Percentiles rank a stretch among this genome's conserved stretches.
Evolutionary conservation across 1,284 basidiomycete species (phyloP).

Genomic region (Puccinia brachypodii): DNA sequence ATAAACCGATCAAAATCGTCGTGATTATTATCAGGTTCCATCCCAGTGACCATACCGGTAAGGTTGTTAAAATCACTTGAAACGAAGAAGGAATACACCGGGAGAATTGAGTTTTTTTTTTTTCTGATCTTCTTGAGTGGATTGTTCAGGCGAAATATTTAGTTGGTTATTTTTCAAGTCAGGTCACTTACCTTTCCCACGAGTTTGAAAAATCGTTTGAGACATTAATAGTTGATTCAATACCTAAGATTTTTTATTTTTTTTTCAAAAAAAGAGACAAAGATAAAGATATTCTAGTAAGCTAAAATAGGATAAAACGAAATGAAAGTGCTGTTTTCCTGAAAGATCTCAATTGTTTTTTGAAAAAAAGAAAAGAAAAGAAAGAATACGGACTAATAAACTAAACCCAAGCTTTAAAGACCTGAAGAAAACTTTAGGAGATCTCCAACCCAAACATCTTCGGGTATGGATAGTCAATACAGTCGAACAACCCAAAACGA

Average conservation of each 20-base stretch:
- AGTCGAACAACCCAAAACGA: conserved; percentile 8
- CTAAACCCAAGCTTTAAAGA: conserved; percentile 16
- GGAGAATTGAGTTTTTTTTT: neutral
- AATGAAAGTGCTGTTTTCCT: too few relatives aligned
- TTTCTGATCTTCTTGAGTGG: neutral
- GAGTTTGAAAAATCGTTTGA: conserved; percentile 31
- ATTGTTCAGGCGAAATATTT: neutral
- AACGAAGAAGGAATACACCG: too few relatives aligned
- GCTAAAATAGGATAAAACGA: neutral
- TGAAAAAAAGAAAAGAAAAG: neutral
- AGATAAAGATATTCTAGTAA: neutral
- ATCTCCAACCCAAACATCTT: conserved; percentile 33
- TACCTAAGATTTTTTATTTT: neutral
- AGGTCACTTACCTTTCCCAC: conserved; percentile 18
- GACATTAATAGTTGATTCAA: conserved; percentile 39
- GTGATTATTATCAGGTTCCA: conserved; percentile 35
- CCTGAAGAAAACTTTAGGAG: conserved; percentile 13
- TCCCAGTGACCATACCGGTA: conserved; percentile 38
- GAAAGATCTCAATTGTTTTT: neutral
- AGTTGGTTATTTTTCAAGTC: neutral
- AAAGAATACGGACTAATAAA: conserved; percentile 11
- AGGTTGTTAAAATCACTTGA: conserved; percentile 24
- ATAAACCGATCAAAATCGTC: conserved; percentile 2
- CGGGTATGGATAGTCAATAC: conserved; percentile 34
- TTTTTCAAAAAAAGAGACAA: neutral